Conservation (phyloP, 345 rosid species). For the Melastoma malabathricum region DNA sequence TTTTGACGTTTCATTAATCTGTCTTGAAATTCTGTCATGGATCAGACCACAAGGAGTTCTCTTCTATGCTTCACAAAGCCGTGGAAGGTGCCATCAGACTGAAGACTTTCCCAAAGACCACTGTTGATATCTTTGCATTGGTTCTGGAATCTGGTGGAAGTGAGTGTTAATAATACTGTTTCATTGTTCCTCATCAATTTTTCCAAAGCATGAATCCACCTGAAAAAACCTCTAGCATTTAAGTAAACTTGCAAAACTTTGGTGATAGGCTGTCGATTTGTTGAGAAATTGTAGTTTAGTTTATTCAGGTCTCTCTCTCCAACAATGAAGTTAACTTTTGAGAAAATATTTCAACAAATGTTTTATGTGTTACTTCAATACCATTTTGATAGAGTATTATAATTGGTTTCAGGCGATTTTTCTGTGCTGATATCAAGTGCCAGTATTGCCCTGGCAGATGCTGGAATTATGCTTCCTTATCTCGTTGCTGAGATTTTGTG, state of each 20-base stretch:
- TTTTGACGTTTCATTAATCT: neutral
- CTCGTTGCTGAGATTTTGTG: constrained; percentile 89
- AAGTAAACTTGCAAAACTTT: too few species aligned
- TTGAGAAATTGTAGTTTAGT: neutral
- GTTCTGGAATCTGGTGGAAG: constrained; percentile 97
- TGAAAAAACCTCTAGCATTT: too few species aligned
- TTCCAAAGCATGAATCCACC: too few species aligned
- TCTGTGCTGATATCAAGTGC: constrained; percentile 84
- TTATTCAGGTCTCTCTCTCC: neutral
- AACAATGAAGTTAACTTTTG: neutral
- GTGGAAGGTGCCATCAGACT: constrained; percentile 73
- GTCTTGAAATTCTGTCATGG: constrained; percentile 31
- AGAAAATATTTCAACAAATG: neutral
- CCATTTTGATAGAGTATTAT: neutral
- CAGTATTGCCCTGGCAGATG: constrained; percentile 94
- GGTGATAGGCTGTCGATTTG: too few species aligned
- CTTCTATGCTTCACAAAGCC: constrained; percentile 88
- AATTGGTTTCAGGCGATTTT: constrained; percentile 61
- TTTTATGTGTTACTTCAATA: neutral
- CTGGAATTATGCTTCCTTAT: constrained; percentile 93
- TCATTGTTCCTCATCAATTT: neutral
- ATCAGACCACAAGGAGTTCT: constrained; percentile 60
- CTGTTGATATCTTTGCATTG: constrained; percentile 88
- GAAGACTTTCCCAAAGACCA: constrained; percentile 88
- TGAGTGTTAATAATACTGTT: constrained; percentile 22